Conservation (phyloP, 1,284 basidiomycete genomes). For the Fistulinella cinereoalba region DNA sequence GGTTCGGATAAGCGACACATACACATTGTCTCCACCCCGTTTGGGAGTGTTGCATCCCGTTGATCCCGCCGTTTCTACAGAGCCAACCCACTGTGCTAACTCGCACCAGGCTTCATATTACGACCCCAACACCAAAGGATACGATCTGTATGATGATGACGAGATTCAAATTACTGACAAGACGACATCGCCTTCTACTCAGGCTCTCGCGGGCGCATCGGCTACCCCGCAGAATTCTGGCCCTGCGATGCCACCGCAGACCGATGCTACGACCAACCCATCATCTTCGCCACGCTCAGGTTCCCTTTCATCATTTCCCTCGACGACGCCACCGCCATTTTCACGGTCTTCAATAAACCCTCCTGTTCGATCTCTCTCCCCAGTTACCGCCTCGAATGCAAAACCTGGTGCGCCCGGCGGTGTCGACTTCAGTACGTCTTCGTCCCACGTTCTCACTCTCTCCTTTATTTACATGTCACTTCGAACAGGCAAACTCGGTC, state of each 20-base stretch:
- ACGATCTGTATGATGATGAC: slow-evolving; percentile 27
- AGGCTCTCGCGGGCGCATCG: too few relatives aligned
- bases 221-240: too few relatives aligned
- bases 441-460: rapidly evolving
- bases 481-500: slow-evolving; percentile 51
- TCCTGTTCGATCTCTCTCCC: slow-evolving; percentile 13
- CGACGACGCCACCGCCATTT: too few relatives aligned
- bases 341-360: too few relatives aligned
- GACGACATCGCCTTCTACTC: not conserved
- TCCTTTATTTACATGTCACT: not conserved
- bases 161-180: slow-evolving; percentile 16
- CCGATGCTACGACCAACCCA: too few relatives aligned
- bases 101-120: slow-evolving; percentile 36
- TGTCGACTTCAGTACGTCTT: slow-evolving; percentile 31
- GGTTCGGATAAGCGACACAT: slow-evolving; percentile 4
- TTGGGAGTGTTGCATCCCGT: slow-evolving; percentile 12
- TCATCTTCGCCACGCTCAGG: too few relatives aligned
- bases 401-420: slow-evolving; percentile 9
- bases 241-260: too few relatives aligned
- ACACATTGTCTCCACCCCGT: slow-evolving; percentile 12
- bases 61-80: not conserved
- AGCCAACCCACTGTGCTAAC: not conserved
- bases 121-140: slow-evolving; percentile 36
- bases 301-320: too few relatives aligned
- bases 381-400: not conserved